phyloP scores from a whole-genome alignment of 2,329 filamentous ascomycete species.

The Ceratocystis albifundus region DNA sequence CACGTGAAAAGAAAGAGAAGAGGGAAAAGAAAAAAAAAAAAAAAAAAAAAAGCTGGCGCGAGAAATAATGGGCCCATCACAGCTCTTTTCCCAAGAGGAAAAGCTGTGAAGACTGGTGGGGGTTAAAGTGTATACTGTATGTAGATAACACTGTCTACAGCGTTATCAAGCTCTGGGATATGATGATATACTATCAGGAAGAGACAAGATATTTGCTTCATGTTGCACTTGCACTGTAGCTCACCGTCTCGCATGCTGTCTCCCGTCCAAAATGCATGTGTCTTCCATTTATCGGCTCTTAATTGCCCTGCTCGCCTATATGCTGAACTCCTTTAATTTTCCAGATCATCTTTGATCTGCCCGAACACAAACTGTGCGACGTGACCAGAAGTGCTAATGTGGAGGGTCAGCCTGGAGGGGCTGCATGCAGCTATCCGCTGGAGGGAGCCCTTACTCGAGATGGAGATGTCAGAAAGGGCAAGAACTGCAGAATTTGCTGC shows the following conservation, averaged over 20 bases:
- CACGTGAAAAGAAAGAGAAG: not conserved
- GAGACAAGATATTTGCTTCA: not conserved
- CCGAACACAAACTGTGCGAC: not conserved
- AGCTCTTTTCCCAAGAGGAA: not conserved
- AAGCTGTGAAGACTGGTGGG: not conserved
- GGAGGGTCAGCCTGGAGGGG: not conserved
- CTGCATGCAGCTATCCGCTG: not conserved
- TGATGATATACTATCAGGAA: not conserved
- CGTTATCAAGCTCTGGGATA: not conserved
- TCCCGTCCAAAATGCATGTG: not conserved
- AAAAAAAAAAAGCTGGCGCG: not conserved
- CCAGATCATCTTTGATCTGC: not conserved
- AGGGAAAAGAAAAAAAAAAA: not conserved
- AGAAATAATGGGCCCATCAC: not conserved
- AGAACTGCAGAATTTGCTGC: not conserved
- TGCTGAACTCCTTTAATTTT: constrained; percentile 9
- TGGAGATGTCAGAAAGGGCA: not conserved
- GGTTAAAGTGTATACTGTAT: not conserved
- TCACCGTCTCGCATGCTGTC: not conserved
- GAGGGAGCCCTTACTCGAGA: not conserved
- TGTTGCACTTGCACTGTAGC: not conserved
- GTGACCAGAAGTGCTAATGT: not conserved
- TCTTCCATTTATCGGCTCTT: constrained; percentile 15
- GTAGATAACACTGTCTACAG: not conserved
- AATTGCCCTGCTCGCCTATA: constrained; percentile 17